Base-by-base conservation (phyloP, 768 basidiomycete species). In the Chlorophyllum brunneum region DNA sequence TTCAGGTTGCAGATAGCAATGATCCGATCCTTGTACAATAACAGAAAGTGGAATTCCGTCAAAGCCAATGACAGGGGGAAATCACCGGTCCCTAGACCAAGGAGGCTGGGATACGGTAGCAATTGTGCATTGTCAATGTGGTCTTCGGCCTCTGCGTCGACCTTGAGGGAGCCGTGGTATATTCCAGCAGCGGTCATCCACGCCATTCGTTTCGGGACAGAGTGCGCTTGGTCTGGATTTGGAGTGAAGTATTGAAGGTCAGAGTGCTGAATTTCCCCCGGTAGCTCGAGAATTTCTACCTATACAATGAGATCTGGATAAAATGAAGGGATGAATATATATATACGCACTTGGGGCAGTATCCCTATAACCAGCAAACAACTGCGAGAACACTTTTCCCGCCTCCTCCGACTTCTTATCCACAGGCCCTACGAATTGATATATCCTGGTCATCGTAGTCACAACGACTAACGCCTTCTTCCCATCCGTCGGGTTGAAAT, bases 111-210 rank as follows among this genome's bases (percentile, higher is more conserved):
- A 61, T 92, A 95, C 2, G 89, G 90, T 7, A 93, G 72, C 13
- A 95, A 77, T 59, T 89, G 82, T 23, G 89, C 80, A 30, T 81
- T 76, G 66, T 92, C 86, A 58, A 93, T 82, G 63, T 86, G 75
- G 59, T 88, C 83, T 65, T 93, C 88, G 11, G 83, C 71, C 41
- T 78, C 73, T 1, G 81, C 71, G 18, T 85, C 80, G 61, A 86
- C 85, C 61, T 85, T 86, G 44, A 95, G 73, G 8, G 72, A 73
- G 11, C 91, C 92, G 61, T 94, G 86, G 65, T 95, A 98, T 39
- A 98, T 79, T 8, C 95, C 95, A 37, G 58, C 50, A 92, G 95
- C 83, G 43, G 92, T 95, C 74, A 95, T 78, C 95, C 95, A 98
- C 3, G 92, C 95, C 58, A 97, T 72, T 22, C 74, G 76, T 60